phyloP scores from a whole-genome alignment of 257 asterid genomes.

The Verbena officinalis region DNA sequence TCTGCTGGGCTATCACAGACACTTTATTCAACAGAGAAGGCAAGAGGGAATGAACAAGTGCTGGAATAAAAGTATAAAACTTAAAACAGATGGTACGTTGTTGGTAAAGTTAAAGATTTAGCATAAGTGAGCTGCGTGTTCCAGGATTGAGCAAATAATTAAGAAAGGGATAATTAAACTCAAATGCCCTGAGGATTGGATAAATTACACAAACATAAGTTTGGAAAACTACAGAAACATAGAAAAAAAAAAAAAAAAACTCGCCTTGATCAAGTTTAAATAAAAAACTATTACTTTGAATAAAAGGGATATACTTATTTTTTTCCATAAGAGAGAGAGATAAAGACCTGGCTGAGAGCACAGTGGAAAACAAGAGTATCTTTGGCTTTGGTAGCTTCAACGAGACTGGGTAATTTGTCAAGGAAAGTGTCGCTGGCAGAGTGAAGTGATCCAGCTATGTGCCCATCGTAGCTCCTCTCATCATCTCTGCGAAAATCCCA shows the following conservation, averaged over 20 bases:
- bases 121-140: too few relatives aligned
- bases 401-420: constrained; percentile 68
- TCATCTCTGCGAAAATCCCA: constrained; percentile 58
- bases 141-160: too few relatives aligned
- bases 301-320: too few relatives aligned
- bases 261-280: too few relatives aligned
- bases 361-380: constrained; percentile 96
- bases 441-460: constrained; percentile 92
- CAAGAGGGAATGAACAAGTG: background rate
- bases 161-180: too few relatives aligned
- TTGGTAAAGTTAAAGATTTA: too few relatives aligned
- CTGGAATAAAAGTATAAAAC: background rate
- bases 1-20: background rate
- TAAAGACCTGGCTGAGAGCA: constrained; percentile 92
- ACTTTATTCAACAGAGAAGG: background rate
- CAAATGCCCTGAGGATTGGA: too few relatives aligned
- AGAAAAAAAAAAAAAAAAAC: too few relatives aligned
- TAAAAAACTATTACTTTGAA: too few relatives aligned
- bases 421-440: constrained; percentile 72
- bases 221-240: too few relatives aligned
- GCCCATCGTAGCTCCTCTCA: constrained; percentile 92
- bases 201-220: too few relatives aligned
- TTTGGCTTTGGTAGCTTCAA: constrained; percentile 73
- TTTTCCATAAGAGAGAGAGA: background rate
- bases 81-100: too few relatives aligned